Evolutionary conservation across 2,329 filamentous ascomycete species (phyloP).

Genomic region (Davidsoniella eucalypti): DNA sequence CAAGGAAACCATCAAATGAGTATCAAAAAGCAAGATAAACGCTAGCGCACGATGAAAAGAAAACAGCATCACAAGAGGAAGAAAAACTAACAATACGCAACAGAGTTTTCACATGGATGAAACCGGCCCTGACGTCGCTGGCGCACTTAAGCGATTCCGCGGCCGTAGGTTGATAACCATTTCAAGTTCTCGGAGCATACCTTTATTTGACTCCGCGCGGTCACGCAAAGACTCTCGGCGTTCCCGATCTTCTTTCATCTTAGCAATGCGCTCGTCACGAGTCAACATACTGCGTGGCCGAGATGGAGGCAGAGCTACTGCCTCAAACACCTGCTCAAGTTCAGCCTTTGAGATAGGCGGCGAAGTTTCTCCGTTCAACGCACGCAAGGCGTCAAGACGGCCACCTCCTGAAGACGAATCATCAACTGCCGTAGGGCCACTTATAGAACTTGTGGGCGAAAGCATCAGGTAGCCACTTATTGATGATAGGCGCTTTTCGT

Average conservation of each 20-base stretch:
- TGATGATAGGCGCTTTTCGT: slow-evolving; percentile 52
- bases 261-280: slow-evolving; percentile 71
- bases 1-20: slow-evolving; percentile 13
- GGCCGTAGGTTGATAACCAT: slow-evolving; percentile 56
- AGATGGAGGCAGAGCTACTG: slow-evolving; percentile 57
- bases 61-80: neutral
- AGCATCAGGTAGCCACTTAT: slow-evolving; percentile 34
- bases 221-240: slow-evolving; percentile 56
- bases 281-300: slow-evolving; percentile 55
- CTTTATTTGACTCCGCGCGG: slow-evolving; percentile 63
- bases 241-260: slow-evolving; percentile 74
- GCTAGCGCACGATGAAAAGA: neutral
- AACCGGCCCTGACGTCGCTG: slow-evolving; percentile 9
- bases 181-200: slow-evolving; percentile 86
- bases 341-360: slow-evolving; percentile 32
- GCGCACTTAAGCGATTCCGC: slow-evolving; percentile 22
- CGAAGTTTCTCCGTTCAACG: slow-evolving; percentile 55
- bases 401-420: slow-evolving; percentile 22
- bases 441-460: slow-evolving; percentile 46
- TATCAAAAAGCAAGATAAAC: neutral
- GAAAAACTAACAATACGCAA: neutral
- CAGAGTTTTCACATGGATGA: slow-evolving; percentile 8
- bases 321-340: slow-evolving; percentile 74
- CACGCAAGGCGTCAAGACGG: slow-evolving; percentile 48
- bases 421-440: slow-evolving; percentile 49